Conservation (phyloP, 495 filamentous ascomycete species). For the Talaromyces wortmannii region DNA sequence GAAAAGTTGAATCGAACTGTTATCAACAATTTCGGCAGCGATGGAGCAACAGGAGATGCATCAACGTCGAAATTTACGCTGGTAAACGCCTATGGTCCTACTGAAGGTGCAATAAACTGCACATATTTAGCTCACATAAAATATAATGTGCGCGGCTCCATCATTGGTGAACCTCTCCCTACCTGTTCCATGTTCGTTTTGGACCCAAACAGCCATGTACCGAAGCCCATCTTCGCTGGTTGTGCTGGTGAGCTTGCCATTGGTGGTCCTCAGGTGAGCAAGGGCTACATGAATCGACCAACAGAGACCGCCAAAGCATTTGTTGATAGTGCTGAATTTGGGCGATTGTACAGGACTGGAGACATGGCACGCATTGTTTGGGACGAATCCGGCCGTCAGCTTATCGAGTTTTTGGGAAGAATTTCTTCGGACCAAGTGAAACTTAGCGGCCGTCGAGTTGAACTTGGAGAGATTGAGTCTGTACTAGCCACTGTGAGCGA, state of each 20-base stretch:
- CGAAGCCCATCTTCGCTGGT: not conserved
- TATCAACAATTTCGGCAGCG: not conserved
- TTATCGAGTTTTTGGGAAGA: conserved; percentile 28
- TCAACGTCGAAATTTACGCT: not conserved
- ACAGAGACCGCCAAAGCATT: conserved; percentile 25
- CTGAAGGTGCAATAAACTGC: conserved; percentile 16
- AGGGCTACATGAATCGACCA: conserved; percentile 29
- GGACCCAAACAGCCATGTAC: not conserved
- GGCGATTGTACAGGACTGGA: conserved; percentile 25
- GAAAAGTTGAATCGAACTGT: not conserved
- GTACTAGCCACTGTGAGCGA: not conserved
- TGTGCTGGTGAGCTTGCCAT: conserved; percentile 35
- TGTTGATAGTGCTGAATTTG: conserved; percentile 3
- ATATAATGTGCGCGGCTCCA: not conserved
- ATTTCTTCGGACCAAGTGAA: conserved; percentile 44
- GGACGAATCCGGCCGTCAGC: conserved; percentile 2
- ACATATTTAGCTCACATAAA: not conserved
- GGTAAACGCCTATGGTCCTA: conserved; percentile 27
- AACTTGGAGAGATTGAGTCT: conserved; percentile 38
- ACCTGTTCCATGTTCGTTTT: not conserved
- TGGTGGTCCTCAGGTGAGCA: conserved; percentile 29
- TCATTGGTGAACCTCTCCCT: not conserved
- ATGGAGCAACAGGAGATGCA: not conserved
- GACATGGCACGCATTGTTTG: conserved; percentile 24
- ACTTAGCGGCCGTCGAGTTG: conserved; percentile 41